Evolutionary conservation across 176 grass and related monocot genomes (phyloP), one percentile per base, ranked within the genome.

Genomic region (Eragrostis nindensis): DNA sequence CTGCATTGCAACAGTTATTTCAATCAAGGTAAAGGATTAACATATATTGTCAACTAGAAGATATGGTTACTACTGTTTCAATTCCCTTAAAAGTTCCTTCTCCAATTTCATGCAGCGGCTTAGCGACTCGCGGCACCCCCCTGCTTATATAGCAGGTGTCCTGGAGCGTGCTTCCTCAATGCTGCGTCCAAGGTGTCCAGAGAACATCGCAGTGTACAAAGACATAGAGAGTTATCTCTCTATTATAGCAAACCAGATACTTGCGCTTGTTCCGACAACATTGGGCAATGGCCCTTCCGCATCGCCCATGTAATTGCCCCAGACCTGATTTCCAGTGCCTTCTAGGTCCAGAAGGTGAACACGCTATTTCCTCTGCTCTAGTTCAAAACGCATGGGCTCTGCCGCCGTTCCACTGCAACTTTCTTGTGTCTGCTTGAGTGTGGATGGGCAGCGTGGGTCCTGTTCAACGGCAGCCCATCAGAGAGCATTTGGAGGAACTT

Each of bases 211-310:
- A 3, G 21, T 90, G 60, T 96, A 95, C 78, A 60, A 57, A 52
- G 80, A 95, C 8, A 91, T 96, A 27, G 85, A 91, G 69, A 82
- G 13, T 14, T 90, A 10, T 59, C 79, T 99, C 49, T 48, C 50
- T 6, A 48, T 83, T 52, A 74, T 95, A 43, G 88, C 76, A 29
- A 93, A 71, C 61, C 93, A 90, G 86, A 88, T 99, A 84, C 76
- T 95, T 57, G 86, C 93, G 18, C 84, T 88, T n/a, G 76, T 95
- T 77, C 97, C 96, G 12, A 84, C 90, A 9, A 43, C 83, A 24
- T 86, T 80, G 54, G 73, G 81, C 52, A 80, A 59, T 26, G 21
- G 27, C n/a, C 42, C 80, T 64, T 17, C 74, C 59, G 14, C 46
- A 54, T 19, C 66, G 6, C 52, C 45, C 65, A 81, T 87, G 79